Percentiles rank a stretch among this genome's conserved stretches.
These are phyloP conservation scores for Trichaptum fuscoviolaceum DNA, from an alignment of 768 basidiomycete genomes.

Conservation along the genomic window DNA sequence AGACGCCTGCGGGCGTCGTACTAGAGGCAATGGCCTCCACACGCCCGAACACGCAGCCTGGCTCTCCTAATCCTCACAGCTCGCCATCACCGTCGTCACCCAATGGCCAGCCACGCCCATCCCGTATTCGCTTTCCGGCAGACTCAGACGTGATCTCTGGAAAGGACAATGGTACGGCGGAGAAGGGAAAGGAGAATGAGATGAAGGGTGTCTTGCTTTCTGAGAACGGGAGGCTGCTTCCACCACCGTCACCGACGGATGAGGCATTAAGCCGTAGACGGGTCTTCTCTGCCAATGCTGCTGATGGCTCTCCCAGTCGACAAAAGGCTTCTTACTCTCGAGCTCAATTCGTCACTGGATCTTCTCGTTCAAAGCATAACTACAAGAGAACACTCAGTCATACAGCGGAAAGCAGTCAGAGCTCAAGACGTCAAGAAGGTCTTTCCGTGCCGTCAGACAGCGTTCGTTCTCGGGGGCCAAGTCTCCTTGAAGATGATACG, in stretches of 20 bases:
- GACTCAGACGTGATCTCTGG: background rate
- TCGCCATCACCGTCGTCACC: background rate
- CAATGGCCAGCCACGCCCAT: background rate
- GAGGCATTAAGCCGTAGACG: background rate
- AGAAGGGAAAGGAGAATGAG: conserved; percentile 1
- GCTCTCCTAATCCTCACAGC: background rate
- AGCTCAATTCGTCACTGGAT: background rate
- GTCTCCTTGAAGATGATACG: background rate
- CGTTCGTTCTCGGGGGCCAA: background rate
- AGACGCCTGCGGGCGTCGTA: background rate
- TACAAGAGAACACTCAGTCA: background rate
- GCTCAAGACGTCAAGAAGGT: background rate
- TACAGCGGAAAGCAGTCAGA: background rate
- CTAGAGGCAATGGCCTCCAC: background rate
- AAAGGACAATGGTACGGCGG: conserved; percentile 12
- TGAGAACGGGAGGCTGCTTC: background rate
- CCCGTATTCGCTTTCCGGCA: conserved; percentile 3
- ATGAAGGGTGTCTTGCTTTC: background rate
- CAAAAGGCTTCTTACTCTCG: background rate
- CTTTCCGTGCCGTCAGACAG: background rate
- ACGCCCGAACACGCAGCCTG: background rate
- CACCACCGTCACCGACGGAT: background rate
- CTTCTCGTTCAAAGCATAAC: background rate
- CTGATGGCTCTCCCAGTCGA: background rate
- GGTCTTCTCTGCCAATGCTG: background rate